phyloP scores from a whole-genome alignment of 208 protist genomes.

The Herpetomonas tarakana region DNA sequence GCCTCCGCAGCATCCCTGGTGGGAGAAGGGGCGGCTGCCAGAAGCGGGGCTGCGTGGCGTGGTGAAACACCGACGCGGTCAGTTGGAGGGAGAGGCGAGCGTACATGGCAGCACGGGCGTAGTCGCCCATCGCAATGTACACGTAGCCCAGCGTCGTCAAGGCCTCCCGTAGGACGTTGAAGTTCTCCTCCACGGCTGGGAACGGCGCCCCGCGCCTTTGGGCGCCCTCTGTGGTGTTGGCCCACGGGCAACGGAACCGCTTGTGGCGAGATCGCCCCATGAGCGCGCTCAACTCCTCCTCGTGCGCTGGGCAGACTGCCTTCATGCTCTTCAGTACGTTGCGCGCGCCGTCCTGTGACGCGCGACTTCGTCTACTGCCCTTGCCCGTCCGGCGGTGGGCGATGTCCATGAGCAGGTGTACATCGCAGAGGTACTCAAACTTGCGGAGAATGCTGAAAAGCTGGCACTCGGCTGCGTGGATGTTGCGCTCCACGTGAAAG shows the following conservation, averaged over 20 bases:
- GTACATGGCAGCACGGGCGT: conserved; percentile 58
- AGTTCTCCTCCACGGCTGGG: conserved; percentile 13
- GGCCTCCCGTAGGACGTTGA: conserved; percentile 22
- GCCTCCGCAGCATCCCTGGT: neutral
- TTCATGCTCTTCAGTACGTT: neutral
- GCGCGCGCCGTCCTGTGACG: neutral
- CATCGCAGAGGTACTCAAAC: conserved; percentile 73
- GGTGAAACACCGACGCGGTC: conserved; percentile 13
- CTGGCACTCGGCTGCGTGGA: conserved; percentile 54
- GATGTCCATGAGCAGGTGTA: conserved; percentile 15
- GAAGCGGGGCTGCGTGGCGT: neutral
- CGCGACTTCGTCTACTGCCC: no score
- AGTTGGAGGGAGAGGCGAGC: conserved; percentile 48
- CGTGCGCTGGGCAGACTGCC: neutral
- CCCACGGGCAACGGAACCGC: conserved; percentile 6
- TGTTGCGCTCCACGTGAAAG: conserved; percentile 36
- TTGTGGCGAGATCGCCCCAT: neutral
- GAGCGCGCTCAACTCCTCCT: neutral
- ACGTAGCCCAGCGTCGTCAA: conserved; percentile 59
- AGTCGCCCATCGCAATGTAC: conserved; percentile 46
- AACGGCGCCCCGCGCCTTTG: conserved; percentile 4
- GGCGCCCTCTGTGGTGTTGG: neutral
- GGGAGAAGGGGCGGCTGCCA: neutral
- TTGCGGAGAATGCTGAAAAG: conserved; percentile 58
- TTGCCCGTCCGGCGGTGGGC: neutral